Conservation (phyloP, 768 basidiomycete genomes). For the Psilocybe subaeruginosa region DNA sequence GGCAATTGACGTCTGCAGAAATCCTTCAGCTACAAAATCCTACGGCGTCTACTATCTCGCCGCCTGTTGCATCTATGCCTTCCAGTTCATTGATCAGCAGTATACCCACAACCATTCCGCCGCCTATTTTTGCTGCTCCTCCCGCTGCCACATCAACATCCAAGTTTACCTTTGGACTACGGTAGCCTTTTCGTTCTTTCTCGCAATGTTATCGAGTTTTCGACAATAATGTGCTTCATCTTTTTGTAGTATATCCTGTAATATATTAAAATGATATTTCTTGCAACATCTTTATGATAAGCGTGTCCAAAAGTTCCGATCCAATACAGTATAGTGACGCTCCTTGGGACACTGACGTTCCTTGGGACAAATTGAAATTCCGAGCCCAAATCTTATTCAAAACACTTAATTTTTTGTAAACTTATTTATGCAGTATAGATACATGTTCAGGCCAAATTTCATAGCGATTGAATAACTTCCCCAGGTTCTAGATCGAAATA, state of each 20-base stretch:
- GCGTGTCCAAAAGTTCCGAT: too few species aligned
- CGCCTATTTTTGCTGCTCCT: constrained; percentile 10
- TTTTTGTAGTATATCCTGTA: constrained; percentile 5
- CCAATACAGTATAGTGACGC: too few species aligned
- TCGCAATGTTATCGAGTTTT: background rate
- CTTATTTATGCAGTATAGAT: too few species aligned
- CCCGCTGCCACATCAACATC: constrained; percentile 9
- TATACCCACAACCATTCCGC: constrained; percentile 9
- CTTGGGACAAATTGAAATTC: too few species aligned
- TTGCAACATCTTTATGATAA: background rate
- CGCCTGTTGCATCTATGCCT: background rate
- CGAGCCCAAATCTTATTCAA: too few species aligned
- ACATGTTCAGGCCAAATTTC: too few species aligned
- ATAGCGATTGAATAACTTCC: too few species aligned
- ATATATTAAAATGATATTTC: background rate
- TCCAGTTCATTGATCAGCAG: background rate
- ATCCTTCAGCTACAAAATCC: constrained; percentile 18
- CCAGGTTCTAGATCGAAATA: too few species aligned
- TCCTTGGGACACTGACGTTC: too few species aligned
- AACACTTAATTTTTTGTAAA: too few species aligned
- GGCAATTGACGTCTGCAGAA: constrained; percentile 48
- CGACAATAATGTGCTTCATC: background rate
- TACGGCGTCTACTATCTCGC: background rate
- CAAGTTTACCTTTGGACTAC: constrained; percentile 22
- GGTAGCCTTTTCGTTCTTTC: background rate